A percentile compares a stretch with the other conserved stretches of the same genome.
Evolutionary conservation across 257 asterid species (phyloP).

Genomic region (Nicotiana benthamiana): DNA sequence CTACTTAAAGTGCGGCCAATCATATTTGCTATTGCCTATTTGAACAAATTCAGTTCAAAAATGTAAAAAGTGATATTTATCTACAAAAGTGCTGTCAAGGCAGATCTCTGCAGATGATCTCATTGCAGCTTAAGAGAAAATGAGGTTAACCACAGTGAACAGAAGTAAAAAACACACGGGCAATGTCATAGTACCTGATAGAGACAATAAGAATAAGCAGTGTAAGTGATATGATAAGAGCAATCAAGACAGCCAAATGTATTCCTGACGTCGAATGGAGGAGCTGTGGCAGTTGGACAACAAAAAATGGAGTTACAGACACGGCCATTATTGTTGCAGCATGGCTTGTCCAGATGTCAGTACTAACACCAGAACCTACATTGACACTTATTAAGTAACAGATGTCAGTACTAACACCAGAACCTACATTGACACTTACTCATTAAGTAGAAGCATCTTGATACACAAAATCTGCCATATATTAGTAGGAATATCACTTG

Average conservation of each 20-base stretch:
- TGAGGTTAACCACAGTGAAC: not conserved
- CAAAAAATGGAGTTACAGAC: slow-evolving; percentile 68
- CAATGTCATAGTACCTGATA: slow-evolving; percentile 54
- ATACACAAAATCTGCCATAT: not conserved
- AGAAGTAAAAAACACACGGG: not conserved
- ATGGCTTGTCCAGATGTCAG: slow-evolving; percentile 81
- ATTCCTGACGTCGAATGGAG: slow-evolving; percentile 52
- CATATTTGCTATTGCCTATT: not conserved
- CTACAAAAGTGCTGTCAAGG: not conserved
- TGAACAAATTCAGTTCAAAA: not conserved
- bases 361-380: slow-evolving; percentile 84
- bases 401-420: slow-evolving; percentile 75
- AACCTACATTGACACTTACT: slow-evolving; percentile 42
- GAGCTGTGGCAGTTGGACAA: slow-evolving; percentile 73
- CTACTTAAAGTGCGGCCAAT: not conserved
- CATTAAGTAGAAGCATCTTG: slow-evolving; percentile 2
- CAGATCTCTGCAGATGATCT: not conserved
- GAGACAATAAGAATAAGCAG: slow-evolving; percentile 65
- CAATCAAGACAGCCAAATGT: slow-evolving; percentile 60
- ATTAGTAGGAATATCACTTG: slow-evolving; percentile 2
- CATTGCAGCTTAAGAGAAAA: not conserved
- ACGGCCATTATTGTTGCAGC: slow-evolving; percentile 80
- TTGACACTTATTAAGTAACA: slow-evolving; percentile 18
- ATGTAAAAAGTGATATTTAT: not conserved
- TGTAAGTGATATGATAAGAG: slow-evolving; percentile 50